Base-by-base conservation (phyloP, 306 rosid species). In the Alnus rubra region DNA sequence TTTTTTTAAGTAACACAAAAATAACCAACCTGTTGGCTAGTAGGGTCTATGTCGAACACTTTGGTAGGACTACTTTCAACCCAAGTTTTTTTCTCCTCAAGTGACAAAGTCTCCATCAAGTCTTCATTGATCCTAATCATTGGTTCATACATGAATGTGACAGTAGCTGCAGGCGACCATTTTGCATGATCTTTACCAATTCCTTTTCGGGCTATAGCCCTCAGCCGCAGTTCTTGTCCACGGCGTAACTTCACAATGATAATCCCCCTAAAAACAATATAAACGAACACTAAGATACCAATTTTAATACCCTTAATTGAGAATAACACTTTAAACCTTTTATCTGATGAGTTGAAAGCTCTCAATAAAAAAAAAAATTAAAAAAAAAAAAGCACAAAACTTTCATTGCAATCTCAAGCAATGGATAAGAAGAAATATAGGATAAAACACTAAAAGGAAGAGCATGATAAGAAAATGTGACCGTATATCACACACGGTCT, bases 101-200 rank as follows among this genome's bases (percentile, higher is more conserved):
- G 88, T 1, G 97, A 77, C 89, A 95, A 77, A 8, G 90, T 74
- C 55, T 93, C 99, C 99, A 95, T 95, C 62, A 95, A 76, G 82
- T 93, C 99, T 81, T 95, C 97, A 65, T 93, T 95, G 79, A 95
- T 85, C 59, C 92, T 88, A 86, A 95, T 90, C 56, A 85, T 92
- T 0, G 99, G 99, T 73, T 95, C 96, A 73, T 93, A 95, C 99
- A 95, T 95, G 85, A 95, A 95, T 54, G 97, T 90, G 4, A 91
- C 98, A 72, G 99, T 95, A 9, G 98, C 99, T 0, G 99, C 98
- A 9, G 99, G 99, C 0, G 98, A 93, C 99, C 99, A 95, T 85
- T 95, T 93, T 7, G 99, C 98, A 81, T 95, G 99, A 88, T 95
- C 99, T 79, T 95, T 95, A 33, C 98, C 99, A 79, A 95, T 95